phyloP scores from a whole-genome alignment of 2,329 filamentous ascomycete species.

The Verticillium nonalfalfae region DNA sequence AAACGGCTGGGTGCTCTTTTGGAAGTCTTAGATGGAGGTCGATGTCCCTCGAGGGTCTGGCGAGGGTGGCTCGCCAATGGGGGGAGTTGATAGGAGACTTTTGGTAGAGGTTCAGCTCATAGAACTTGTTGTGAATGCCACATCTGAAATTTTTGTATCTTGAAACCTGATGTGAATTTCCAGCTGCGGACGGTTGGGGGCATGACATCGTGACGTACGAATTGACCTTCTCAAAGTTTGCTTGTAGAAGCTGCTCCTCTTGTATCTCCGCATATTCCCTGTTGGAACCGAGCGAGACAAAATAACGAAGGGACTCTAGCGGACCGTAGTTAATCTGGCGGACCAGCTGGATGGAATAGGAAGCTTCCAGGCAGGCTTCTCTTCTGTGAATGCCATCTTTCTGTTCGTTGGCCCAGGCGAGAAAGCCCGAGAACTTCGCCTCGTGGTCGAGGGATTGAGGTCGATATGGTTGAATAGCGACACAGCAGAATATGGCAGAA shows the following conservation, averaged over 20 bases:
- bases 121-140: constrained; percentile 34
- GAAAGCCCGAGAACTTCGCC: no score
- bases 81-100: constrained; percentile 36
- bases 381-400: no score
- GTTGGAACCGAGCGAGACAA: constrained; percentile 16
- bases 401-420: no score
- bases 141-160: constrained; percentile 42
- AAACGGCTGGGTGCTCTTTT: no score
- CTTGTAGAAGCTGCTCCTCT: constrained; percentile 29
- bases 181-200: no score
- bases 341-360: constrained; percentile 32
- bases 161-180: neutral
- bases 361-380: no score
- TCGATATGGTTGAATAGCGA: neutral
- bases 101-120: constrained; percentile 42
- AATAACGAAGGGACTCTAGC: constrained; percentile 33
- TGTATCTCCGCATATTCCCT: constrained; percentile 23
- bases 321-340: constrained; percentile 37
- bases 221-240: constrained; percentile 37
- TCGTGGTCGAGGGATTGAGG: no score
- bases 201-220: constrained; percentile 19
- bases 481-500: no score
- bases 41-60: constrained; percentile 30
- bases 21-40: constrained; percentile 18
- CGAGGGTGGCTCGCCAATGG: constrained; percentile 36